Conservation (phyloP, 75 land plant genomes). For the Gnetum montanum region DNA sequence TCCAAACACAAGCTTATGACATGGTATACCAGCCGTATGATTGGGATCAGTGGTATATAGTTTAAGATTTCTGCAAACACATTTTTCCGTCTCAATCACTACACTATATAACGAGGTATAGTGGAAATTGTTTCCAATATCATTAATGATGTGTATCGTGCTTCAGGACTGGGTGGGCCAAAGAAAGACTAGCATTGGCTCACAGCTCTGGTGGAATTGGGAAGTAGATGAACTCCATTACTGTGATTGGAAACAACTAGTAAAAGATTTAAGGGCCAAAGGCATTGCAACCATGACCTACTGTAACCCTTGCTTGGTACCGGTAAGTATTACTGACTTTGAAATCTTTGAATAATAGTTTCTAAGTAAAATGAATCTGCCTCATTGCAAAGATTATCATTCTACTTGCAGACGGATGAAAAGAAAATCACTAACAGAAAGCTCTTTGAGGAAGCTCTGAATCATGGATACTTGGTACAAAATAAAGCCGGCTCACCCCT, state of each 20-base stretch:
- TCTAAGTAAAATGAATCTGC: no score
- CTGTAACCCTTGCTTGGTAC: conserved; percentile 80
- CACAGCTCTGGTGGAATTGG: conserved; percentile 98
- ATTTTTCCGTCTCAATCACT: no score
- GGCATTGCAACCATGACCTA: conserved; percentile 73
- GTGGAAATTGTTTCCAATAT: no score
- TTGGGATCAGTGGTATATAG: no score
- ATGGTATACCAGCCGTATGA: no score
- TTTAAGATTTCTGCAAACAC: no score
- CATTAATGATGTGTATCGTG: no score
- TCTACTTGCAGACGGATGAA: conserved; percentile 47
- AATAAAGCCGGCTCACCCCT: conserved; percentile 45
- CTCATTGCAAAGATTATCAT: no score
- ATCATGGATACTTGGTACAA: conserved; percentile 50
- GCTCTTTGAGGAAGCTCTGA: conserved; percentile 56
- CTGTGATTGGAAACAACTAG: conserved; percentile 53
- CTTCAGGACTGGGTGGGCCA: conserved; percentile 92
- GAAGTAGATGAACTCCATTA: conserved; percentile 66
- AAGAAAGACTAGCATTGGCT: conserved; percentile 74
- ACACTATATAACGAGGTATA: no score
- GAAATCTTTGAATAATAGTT: neutral
- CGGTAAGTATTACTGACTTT: conserved; percentile 20
- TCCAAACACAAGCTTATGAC: no score
- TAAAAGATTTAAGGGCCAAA: conserved; percentile 39
- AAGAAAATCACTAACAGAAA: conserved; percentile 48